Evolutionary conservation across 2,329 filamentous ascomycete species (phyloP), one percentile per base, ranked within the genome.

Genomic region (Colletotrichum sp.): DNA sequence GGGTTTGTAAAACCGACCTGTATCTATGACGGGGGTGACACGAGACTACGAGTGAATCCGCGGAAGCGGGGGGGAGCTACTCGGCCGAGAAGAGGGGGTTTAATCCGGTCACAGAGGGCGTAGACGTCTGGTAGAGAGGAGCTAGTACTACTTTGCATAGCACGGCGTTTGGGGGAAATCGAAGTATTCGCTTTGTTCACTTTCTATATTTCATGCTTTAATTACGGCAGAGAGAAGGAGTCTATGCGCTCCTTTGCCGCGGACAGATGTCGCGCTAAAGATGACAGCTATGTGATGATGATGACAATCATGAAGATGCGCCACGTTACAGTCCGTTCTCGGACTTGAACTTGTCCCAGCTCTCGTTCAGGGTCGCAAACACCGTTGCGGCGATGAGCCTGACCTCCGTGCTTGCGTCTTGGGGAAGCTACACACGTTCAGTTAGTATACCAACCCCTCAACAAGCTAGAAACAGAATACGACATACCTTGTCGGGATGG

Each of bases 401-500:
- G 26, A 93, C 88, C 84, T 94, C 93, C 0, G 92, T 94, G 71
- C 84, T 90, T 39, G 92, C 92, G 77, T 93, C 89, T 85, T 92
- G 91, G 4, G 92, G 88, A 76, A 94, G 87, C 92, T 94, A 79
- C 1, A 3, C 3, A 30, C 8, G 4, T 1, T 1, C 59, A 52
- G 8, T 77, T 32, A 77, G 73, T 21, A 12, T 8, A 75, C 26
- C 28, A 3, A 18, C 28, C 10, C 15, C 10, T n/a, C 62, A 64
- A 5, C 60, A 10, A 26, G 3, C 8, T 13, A 0, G 0, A 18
- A 64, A 6, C 13, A 21, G 13, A 28, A 9, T 39, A 0, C 26
- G 5, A 85, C 92, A 85, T 89, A 98, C 97, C 94, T 99, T 99
- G 85, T 99, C 97, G 76, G 97, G 97, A 89, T 99, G 97, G 80